Evolutionary conservation across 78 protist genomes (phyloP), one percentile per base, ranked within the genome.

Genomic region (Dictyostelium firmibasis): DNA sequence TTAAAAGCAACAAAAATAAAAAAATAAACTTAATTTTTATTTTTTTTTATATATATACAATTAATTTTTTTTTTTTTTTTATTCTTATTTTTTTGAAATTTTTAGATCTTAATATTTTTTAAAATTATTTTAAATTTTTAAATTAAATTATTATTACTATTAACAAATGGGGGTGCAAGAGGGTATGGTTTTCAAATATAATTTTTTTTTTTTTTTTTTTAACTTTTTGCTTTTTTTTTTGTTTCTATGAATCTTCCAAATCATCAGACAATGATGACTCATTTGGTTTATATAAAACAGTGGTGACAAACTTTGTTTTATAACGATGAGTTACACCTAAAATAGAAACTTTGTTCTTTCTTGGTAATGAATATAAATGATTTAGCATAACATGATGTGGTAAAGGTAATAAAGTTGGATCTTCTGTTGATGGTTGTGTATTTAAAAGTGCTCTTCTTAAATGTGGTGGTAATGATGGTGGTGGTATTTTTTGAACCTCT

Each of bases 301-400:
- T 97, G 9, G 99, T 97, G 38, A 97, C 92, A 91, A 89, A 97
- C 79, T 98, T 98, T 3, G 96, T 86, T 33, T 91, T 82, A 81
- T 95, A 97, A 11, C 99, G 86, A 33, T 88, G 74, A 14, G 98
- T 98, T 18, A 76, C 96, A 31, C 99, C 99, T 27, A 97, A 29
- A 25, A 97, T 97, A 25, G 95, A 85, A 53, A 97, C 96, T 35
- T 85, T 95, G 72, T 87, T 92, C 6, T 91, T 74, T 23, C 96
- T 41, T 47, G 96, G 88, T 29, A 95, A 84, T 6, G 97, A 94
- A 33, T 98, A 98, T 43, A 97, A 77, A 69, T 98, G 99, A 81
- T 96, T 96, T 35, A 98, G 62, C 97, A 97, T 97, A 36, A 97
- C 98, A 86, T 97, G 98, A 82, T 97, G 97, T 27, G 99, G 99